A percentile compares a stretch with the other conserved stretches of the same genome.
Evolutionary conservation across 2,329 filamentous ascomycete genomes (phyloP).

Genomic region (Cordyceps cicadae): DNA sequence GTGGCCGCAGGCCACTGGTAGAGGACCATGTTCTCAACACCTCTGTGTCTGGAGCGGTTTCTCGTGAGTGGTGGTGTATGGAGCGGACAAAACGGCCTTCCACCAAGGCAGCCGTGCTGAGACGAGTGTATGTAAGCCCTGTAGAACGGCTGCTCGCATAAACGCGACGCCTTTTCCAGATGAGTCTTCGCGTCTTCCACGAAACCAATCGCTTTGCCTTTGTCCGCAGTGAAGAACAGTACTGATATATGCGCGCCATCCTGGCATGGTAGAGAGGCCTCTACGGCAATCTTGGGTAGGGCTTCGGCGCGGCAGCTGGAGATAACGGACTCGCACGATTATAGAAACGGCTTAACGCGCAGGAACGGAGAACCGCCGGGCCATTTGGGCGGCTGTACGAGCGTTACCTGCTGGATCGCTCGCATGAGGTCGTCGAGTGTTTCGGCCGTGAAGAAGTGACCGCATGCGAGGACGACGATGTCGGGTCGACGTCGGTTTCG

Average conservation of each 20-base stretch:
- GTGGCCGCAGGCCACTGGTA: no score
- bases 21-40: no score
- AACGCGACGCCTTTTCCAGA: constrained; percentile 3
- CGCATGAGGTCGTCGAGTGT: constrained; percentile 47
- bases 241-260: constrained; percentile 1
- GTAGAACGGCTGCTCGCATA: constrained; percentile 11
- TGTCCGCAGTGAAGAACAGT: no score
- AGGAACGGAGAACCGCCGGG: background rate
- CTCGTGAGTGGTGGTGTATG: no score
- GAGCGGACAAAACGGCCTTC: no score
- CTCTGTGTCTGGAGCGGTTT: no score
- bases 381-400: background rate
- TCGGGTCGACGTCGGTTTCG: constrained; percentile 47
- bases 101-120: no score
- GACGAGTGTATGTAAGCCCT: no score
- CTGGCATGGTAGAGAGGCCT: constrained; percentile 1
- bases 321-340: background rate
- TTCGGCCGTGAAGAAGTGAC: constrained; percentile 51
- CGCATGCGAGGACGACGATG: constrained; percentile 52
- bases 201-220: constrained; percentile 1
- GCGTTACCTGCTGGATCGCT: background rate
- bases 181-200: constrained; percentile 5
- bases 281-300: constrained; percentile 2
- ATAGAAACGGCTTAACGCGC: background rate
- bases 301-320: background rate